Evolutionary conservation across 306 rosid species (phyloP), one percentile per base, ranked within the genome.

Genomic region (Quercus berberidifolia): DNA sequence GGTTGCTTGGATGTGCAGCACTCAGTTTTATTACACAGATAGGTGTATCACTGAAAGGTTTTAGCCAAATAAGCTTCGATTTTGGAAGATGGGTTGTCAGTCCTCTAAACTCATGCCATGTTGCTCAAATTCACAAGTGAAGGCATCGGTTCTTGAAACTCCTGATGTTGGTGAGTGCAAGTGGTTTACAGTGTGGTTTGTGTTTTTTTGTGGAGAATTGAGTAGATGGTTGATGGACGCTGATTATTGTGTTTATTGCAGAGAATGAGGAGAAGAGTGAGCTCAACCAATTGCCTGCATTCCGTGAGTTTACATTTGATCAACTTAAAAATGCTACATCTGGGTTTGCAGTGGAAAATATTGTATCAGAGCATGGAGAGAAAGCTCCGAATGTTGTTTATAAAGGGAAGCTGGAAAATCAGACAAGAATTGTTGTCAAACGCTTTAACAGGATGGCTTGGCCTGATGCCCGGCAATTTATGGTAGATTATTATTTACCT

Each of bases 301-400:
- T 92, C 79, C 82, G 85, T 20, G 97, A 92, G 79, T 90, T 88
- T 84, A 86, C 93, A 8, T 83, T 90, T 0, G 93, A 86, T 86
- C 96, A 88, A 56, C 96, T 92, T 5, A 90, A 88, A 86, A 92
- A 89, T 69, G 96, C 97, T 11, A 92, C 96, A 68, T 92, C 97
- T 73, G 92, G 96, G 74, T 92, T 92, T 80, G 91, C 96, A 35
- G 97, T 89, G 51, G 97, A 90, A 82, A 90, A 90, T 76, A 92
- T 92, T 82, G 95, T 89, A 64, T 92, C 96, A 54, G 97, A 92
- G 82, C 97, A 90, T 76, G 97, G 93, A 63, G 93, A 92, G 88
- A 92, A 88, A 78, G 97, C 96, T 80, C 96, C 97, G 11, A 92
- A 92, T 82, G 88, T 92, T 85, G 97, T 92, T 75, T 92, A 90